phyloP scores from a whole-genome alignment of 2,329 filamentous ascomycete genomes.

The Rhynchosporium agropyri region DNA sequence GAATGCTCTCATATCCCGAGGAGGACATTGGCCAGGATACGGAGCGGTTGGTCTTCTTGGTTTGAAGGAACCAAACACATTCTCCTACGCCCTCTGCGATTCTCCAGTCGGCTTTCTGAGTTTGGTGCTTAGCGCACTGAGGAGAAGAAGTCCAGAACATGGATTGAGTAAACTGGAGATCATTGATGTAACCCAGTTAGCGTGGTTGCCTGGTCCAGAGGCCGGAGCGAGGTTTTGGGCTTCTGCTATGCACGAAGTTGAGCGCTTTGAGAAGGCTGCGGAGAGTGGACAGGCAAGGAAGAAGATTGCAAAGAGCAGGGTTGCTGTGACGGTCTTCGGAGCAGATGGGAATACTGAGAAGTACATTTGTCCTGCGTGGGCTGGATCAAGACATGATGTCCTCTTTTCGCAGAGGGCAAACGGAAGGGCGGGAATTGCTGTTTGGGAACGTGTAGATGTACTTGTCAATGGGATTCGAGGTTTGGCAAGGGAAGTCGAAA shows the following conservation, averaged over 20 bases:
- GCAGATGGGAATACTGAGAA: constrained; percentile 19
- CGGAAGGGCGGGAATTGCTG: constrained; percentile 32
- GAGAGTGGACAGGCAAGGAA: constrained; percentile 1
- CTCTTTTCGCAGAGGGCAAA: constrained; percentile 34
- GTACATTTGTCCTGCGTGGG: constrained; percentile 39
- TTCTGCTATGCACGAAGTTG: constrained; percentile 31
- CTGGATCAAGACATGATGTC: constrained; percentile 29
- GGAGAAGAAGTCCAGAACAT: constrained; percentile 46
- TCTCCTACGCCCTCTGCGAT: constrained; percentile 63
- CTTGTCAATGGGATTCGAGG: constrained; percentile 35
- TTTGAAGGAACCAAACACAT: constrained; percentile 44
- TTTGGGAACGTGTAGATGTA: constrained; percentile 34
- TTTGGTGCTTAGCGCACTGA: constrained; percentile 54
- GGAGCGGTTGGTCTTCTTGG: constrained; percentile 30
- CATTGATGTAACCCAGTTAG: constrained; percentile 61
- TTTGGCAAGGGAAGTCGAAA: constrained; percentile 29
- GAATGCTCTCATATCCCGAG: constrained; percentile 19
- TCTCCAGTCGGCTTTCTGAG: constrained; percentile 61
- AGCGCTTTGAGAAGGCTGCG: constrained; percentile 6
- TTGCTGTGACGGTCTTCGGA: constrained; percentile 36
- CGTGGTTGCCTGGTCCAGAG: constrained; percentile 69
- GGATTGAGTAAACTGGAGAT: constrained; percentile 55
- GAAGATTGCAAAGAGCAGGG: constrained; percentile 18
- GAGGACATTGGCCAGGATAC: constrained; percentile 13
- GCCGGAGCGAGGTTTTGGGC: constrained; percentile 60